Base-by-base conservation (phyloP, 768 basidiomycete genomes). In the Lactifluus hygrophoroides region DNA sequence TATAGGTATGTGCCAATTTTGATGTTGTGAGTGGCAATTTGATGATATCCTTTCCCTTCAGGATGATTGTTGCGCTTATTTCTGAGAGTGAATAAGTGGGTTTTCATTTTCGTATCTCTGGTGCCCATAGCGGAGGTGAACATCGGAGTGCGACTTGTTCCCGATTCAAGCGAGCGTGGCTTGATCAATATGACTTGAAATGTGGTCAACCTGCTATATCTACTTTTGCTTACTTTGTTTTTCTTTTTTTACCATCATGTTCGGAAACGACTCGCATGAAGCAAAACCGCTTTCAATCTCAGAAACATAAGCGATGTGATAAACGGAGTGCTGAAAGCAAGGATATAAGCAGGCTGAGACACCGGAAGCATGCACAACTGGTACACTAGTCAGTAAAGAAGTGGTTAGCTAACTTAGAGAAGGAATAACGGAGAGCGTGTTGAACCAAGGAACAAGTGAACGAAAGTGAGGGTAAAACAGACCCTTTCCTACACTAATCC, bases 1-100 rank as follows among this genome's bases (percentile, higher is more conserved):
- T 93, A 93, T 69, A 79, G 88, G 90, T 90, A 64, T 57, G 90
- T 68, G 32, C 3, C 42, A n/a, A 42, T 19, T 27, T 17, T 17
- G 14, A 0, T 38, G 28, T 32, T 25, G 19, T 17, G 19, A 19
- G 23, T 34, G 17, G 27, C 35, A 13, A 37, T 21, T 44, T 38
- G 38, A 47, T 21, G 16, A 14, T 21, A 35, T 14, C 40, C 34
- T 13, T 21, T 51, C 32, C 11, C 27, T 38, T 37, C 65, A 79
- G 78, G 61, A 80, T 80, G 78, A 80, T 80, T 65, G 73, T 79
- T 46, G 78, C 78, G 8, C 74, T 80, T 63, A 79, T 80, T 62
- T 74, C 77, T 56, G 76, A 73, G 63, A 71, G 72, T 68, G 72
- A 73, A 57, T 73, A 64, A 66, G 51, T 60, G 58, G 48, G 35